Evolutionary conservation across 768 basidiomycete species (phyloP), one percentile per base, ranked within the genome.

Genomic region (Serendipita vermifera): DNA sequence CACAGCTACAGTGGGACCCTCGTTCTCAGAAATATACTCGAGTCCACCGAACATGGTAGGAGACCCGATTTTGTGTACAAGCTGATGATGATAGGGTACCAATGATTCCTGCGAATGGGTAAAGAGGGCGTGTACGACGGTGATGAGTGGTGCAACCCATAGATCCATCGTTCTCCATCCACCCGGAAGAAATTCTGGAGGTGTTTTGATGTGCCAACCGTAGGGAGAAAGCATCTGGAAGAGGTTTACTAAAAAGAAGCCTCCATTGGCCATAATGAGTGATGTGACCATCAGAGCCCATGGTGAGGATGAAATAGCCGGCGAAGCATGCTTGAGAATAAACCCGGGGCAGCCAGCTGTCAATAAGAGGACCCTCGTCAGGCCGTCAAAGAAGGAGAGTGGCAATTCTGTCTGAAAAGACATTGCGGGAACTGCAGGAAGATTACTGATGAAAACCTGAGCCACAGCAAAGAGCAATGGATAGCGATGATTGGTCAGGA

Each of bases 121-220:
- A 54, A 92, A 75, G 57, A 82, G 77, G 55, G 90, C 82, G 64
- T 87, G 92, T 7, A 92, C 65, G 1, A 74, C 85, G 9, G 88
- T 89, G 62, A 82, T 70, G 61, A 82, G 69, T 5, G 88, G 82
- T 6, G 91, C 88, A 67, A 79, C 79, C 90, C 91, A 94, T 29
- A 91, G 67, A 65, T 94, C 92, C 0, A 80, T 77, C 22, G 81
- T 79, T 38, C 81, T 84, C 91, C 91, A 94, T 11, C 92, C 92
- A 57, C 83, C 84, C 0, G 87, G 77, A 55, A 74, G 74, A 5
- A 96, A 75, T 65, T 93, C 91, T 0, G 82, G 74, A 1, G 92
- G 91, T 0, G 88, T 90, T 32, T 80, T 72, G 20, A 92, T 67
- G 3, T 76, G 64, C 58, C 88, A 72, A 0, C 83, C 72, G 3